Percentiles rank a stretch among this genome's conserved stretches.
These are phyloP conservation scores for Herpetomonas samuelpessoai DNA, from an alignment of 208 protist genomes.

Conservation along the genomic window DNA sequence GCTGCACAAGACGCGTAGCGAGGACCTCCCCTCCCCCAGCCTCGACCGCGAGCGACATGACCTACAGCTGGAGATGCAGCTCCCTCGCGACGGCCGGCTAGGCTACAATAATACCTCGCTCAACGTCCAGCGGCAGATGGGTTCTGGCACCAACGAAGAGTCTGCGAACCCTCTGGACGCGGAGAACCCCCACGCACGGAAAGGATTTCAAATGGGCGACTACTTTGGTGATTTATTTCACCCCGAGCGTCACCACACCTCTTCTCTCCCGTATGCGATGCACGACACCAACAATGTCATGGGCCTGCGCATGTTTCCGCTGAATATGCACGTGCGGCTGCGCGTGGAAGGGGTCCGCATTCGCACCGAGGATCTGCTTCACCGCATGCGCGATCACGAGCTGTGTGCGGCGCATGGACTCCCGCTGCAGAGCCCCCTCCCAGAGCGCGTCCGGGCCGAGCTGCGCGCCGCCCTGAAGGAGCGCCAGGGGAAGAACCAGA, in stretches of 20 bases:
- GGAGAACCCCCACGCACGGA: background rate
- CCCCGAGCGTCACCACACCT: slow-evolving; percentile 59
- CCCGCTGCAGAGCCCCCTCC: slow-evolving; percentile 49
- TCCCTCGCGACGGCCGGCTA: slow-evolving; percentile 26
- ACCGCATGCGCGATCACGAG: slow-evolving; percentile 47
- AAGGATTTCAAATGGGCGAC: slow-evolving; percentile 35
- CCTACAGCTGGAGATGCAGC: slow-evolving; percentile 62
- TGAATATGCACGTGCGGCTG: slow-evolving; percentile 53
- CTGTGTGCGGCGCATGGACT: slow-evolving; percentile 31
- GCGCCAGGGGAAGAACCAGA: background rate
- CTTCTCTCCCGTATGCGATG: slow-evolving; percentile 40
- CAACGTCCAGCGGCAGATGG: slow-evolving; percentile 32
- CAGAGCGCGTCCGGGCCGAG: slow-evolving; percentile 13
- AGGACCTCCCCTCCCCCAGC: slow-evolving; percentile 59
- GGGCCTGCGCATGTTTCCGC: slow-evolving; percentile 54
- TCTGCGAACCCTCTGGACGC: slow-evolving; percentile 2
- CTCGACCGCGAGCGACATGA: slow-evolving; percentile 51
- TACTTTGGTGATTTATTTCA: slow-evolving; percentile 38
- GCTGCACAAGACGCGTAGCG: slow-evolving; percentile 45
- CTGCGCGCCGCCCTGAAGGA: background rate
- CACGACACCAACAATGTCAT: slow-evolving; percentile 66
- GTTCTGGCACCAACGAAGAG: slow-evolving; percentile 1
- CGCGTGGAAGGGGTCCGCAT: slow-evolving; percentile 51
- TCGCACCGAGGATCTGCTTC: slow-evolving; percentile 56
- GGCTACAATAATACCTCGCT: slow-evolving; percentile 25